Percentiles rank a stretch among this genome's conserved stretches.
These are phyloP conservation scores for Didymella keratinophila DNA, from an alignment of 2,329 filamentous ascomycete species.

Conservation along the genomic window DNA sequence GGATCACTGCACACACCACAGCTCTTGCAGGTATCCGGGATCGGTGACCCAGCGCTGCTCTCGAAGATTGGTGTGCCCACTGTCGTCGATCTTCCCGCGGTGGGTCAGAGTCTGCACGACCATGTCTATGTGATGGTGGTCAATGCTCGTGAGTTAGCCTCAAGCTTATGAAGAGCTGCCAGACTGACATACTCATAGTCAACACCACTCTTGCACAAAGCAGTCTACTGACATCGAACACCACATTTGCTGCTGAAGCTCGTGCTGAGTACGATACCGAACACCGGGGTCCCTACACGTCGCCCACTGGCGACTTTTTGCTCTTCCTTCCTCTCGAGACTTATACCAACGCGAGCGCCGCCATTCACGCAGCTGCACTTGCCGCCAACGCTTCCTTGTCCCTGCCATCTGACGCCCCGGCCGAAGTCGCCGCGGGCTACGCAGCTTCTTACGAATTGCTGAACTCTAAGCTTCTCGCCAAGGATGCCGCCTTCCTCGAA, in stretches of 20 bases:
- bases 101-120: constrained; percentile 38
- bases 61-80: constrained; percentile 28
- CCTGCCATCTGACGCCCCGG: constrained; percentile 24
- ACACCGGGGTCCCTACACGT: constrained; percentile 24
- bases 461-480: constrained; percentile 27
- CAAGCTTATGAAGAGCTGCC: neutral
- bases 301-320: constrained; percentile 33
- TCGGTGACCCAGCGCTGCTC: constrained; percentile 35
- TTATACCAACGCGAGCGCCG: constrained; percentile 27
- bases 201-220: constrained; percentile 23
- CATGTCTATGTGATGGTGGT: constrained; percentile 25
- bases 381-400: constrained; percentile 27
- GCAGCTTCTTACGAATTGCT: constrained; percentile 25
- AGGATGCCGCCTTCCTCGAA: constrained; percentile 31
- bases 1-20: constrained; percentile 39
- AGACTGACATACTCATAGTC: constrained; percentile 14
- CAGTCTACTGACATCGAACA: constrained; percentile 23
- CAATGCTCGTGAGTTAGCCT: constrained; percentile 19
- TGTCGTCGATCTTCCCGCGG: constrained; percentile 36
- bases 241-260: constrained; percentile 33
- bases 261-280: constrained; percentile 25
- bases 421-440: constrained; percentile 32
- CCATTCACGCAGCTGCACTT: constrained; percentile 27
- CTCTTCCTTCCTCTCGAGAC: constrained; percentile 32
- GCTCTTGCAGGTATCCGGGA: constrained; percentile 39